Base-by-base conservation (phyloP, 164 flowering plant species). In the Magnolia officinalis region DNA sequence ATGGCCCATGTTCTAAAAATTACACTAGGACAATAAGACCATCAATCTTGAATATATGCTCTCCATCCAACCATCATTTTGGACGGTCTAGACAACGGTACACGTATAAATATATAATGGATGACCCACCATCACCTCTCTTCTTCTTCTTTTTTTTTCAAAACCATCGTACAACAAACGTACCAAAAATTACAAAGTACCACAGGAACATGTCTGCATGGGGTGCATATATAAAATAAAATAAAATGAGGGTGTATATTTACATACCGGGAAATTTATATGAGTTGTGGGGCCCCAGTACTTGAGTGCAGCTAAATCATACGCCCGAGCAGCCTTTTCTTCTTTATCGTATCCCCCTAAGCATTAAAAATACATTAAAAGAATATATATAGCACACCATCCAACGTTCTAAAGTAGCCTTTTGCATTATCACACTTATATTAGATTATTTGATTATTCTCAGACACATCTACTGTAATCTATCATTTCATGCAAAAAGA, bases 251-350 rank as follows among this genome's bases (percentile, higher is more conserved):
- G 61, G 13, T 55, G 61, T 10, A 55, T 63, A 61, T 21, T 5
- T 66, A 74, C 86, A 80, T 78, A 93, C 98, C 18, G 96, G 90
- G 77, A 90, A 93, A 86, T 93, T 93, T 8, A 88, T 89, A 72
- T 91, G 94, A 66, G 98, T 93, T 0, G 96, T 83, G 70, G 94
- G 87, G 63, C 97, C 97, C 97, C 97, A 93, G 77, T 92, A 92
- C 81, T 92, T 92, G n/a, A 93, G 82, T 21, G 96, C 98, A 78
- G 98, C 98, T 76, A 93, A 83, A 85, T 93, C 98, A 85, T 93
- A 93, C 74, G 98, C 94, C 65, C 87, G 85, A 1, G 98, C 96
- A 78, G 98, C 98, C 73, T 90, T 93, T 50, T 93, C 98, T 80
- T 93, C 98, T 72, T 87, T 89, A 65, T 92, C 98, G 84, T 93